These are phyloP conservation scores for Saccharata proteae DNA, from an alignment of 2,329 filamentous ascomycete species.

Conservation along the genomic window DNA sequence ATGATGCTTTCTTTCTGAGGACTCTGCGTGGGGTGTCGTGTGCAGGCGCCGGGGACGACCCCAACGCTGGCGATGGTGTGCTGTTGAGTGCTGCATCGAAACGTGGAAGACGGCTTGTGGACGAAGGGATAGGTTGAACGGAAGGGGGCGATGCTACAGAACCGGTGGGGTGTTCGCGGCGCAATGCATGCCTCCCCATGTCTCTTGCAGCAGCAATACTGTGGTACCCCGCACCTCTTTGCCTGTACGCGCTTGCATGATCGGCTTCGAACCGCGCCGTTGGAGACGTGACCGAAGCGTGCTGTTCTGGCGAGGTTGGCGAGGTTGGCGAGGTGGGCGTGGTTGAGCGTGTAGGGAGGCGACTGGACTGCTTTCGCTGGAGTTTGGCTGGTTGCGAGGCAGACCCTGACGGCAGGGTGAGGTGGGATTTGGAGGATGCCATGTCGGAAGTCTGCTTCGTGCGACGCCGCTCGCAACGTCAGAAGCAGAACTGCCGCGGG, in stretches of 20 bases:
- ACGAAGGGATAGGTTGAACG: constrained; percentile 9
- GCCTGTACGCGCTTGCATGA: constrained; percentile 24
- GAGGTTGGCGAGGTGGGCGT: constrained; percentile 16
- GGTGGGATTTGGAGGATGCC: constrained; percentile 28
- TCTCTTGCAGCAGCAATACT: constrained; percentile 5
- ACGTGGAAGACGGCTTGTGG: constrained; percentile 19
- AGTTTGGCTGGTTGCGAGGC: constrained; percentile 17
- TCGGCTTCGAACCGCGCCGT: constrained; percentile 20
- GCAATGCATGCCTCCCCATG: constrained; percentile 7
- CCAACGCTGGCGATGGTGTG: constrained; percentile 37
- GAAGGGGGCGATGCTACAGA: constrained; percentile 15
- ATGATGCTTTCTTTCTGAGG: constrained; percentile 33
- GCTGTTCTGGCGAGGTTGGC: constrained; percentile 17
- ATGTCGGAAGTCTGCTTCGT: constrained; percentile 24
- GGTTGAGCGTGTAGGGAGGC: constrained; percentile 24
- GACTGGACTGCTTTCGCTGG: constrained; percentile 19
- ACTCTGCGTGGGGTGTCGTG: constrained; percentile 32
- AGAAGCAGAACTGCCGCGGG: constrained; percentile 14
- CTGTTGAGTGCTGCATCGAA: constrained; percentile 24
- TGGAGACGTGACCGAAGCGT: constrained; percentile 8
- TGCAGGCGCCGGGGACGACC: constrained; percentile 32
- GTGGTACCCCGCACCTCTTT: constrained; percentile 13
- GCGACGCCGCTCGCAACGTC: constrained; percentile 20
- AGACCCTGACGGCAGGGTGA: constrained; percentile 20
- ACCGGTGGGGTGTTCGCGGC: constrained; percentile 7